phyloP scores from a whole-genome alignment of 305 asterid species.

The Fraxinus xanthoxyloides region DNA sequence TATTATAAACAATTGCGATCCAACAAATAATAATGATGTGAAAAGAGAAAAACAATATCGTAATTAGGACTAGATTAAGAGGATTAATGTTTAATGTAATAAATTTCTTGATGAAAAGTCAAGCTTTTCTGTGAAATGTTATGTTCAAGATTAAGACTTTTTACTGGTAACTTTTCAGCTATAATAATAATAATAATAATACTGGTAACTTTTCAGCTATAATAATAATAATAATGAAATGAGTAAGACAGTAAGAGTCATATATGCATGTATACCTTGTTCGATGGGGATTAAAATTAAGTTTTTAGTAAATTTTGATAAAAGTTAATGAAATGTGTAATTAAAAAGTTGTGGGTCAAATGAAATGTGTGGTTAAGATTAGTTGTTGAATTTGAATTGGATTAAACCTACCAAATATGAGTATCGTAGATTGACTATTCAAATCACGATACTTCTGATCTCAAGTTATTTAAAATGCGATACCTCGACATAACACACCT shows the following conservation, averaged over 20 bases:
- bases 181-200: not conserved
- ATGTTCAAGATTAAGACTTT: not conserved
- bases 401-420: no score
- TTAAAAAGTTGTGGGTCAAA: no score
- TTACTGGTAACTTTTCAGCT: not conserved
- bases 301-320: no score
- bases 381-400: no score
- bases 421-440: not conserved
- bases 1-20: not conserved
- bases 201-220: not conserved
- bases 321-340: no score
- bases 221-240: not conserved
- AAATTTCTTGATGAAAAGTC: not conserved
- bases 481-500: not conserved
- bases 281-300: no score
- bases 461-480: no score
- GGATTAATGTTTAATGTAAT: not conserved
- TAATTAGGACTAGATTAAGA: not conserved
- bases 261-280: no score
- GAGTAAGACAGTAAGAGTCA: no score
- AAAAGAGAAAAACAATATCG: not conserved
- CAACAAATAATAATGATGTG: not conserved
- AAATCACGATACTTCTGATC: not conserved
- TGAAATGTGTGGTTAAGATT: no score
- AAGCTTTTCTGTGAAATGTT: not conserved